phyloP scores from a whole-genome alignment of 148 eudicot species.

The Selenicereus undatus region DNA sequence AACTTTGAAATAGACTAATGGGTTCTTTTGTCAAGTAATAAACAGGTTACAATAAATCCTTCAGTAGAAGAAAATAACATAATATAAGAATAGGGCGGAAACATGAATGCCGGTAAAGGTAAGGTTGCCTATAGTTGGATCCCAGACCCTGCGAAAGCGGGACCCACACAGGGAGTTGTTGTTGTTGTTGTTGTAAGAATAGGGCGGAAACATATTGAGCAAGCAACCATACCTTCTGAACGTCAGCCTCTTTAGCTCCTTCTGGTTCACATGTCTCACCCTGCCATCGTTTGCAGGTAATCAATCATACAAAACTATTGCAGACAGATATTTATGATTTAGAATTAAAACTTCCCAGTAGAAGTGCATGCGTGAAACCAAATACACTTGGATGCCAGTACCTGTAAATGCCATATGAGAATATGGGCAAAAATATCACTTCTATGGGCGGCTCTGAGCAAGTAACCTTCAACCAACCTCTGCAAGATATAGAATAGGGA shows the following conservation, averaged over 20 bases:
- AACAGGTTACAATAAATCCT: background rate
- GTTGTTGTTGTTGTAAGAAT: too few species aligned
- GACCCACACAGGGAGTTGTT: too few species aligned
- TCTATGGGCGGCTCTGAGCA: constrained; percentile 96
- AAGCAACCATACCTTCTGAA: constrained; percentile 49
- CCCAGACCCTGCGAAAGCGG: too few species aligned
- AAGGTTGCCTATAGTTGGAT: too few species aligned
- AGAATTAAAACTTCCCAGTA: background rate
- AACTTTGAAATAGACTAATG: background rate
- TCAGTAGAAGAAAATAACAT: background rate
- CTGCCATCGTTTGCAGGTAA: constrained; percentile 37
- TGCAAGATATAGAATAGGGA: constrained; percentile 31
- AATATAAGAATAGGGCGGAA: too few species aligned
- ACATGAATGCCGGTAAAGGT: too few species aligned
- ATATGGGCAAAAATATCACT: constrained; percentile 95
- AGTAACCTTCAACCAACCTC: constrained; percentile 90
- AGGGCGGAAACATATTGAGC: constrained; percentile 1
- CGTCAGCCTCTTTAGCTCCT: constrained; percentile 60
- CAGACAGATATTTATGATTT: background rate
- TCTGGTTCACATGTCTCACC: constrained; percentile 82
- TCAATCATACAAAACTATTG: background rate
- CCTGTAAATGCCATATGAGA: constrained; percentile 95
- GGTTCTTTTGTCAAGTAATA: background rate
- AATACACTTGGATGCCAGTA: constrained; percentile 21
- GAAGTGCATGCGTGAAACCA: background rate